Evolutionary conservation across 495 filamentous ascomycete genomes (phyloP).

Genomic region (Tuber melanosporum): DNA sequence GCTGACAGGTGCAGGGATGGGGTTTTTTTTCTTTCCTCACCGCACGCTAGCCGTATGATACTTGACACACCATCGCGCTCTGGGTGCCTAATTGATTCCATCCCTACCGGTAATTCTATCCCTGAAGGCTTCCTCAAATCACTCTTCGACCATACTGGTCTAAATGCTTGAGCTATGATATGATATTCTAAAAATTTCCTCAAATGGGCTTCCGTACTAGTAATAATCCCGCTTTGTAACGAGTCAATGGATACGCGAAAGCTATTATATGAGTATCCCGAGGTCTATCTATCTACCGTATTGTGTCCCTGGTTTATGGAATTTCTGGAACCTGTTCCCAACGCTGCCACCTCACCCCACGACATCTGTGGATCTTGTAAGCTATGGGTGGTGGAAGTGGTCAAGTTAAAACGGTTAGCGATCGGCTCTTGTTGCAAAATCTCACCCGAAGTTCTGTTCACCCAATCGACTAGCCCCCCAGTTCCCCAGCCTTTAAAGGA

Average conservation of each 20-base stretch:
- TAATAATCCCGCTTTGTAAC: background rate
- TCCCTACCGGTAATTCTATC: background rate
- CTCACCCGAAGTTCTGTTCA: background rate
- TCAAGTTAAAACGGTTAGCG: background rate
- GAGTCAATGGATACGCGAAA: background rate
- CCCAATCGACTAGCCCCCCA: background rate
- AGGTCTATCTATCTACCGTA: background rate
- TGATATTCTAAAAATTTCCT: background rate
- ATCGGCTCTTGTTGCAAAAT: background rate
- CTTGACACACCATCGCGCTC: no score
- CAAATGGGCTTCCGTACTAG: background rate
- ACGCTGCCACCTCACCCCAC: background rate
- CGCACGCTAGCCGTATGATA: no score
- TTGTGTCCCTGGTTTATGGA: background rate
- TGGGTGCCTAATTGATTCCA: background rate
- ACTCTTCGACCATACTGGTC: background rate
- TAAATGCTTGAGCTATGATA: background rate
- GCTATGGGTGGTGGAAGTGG: background rate
- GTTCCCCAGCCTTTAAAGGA: background rate
- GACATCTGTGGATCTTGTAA: no score
- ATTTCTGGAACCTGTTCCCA: background rate
- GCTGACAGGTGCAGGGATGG: no score
- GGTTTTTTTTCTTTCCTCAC: no score
- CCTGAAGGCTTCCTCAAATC: background rate
- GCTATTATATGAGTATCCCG: background rate